A percentile compares a stretch with the other conserved stretches of the same genome.
phyloP scores from a whole-genome alignment of 2,329 filamentous ascomycete species.

The Colletotrichum tofieldiae region DNA sequence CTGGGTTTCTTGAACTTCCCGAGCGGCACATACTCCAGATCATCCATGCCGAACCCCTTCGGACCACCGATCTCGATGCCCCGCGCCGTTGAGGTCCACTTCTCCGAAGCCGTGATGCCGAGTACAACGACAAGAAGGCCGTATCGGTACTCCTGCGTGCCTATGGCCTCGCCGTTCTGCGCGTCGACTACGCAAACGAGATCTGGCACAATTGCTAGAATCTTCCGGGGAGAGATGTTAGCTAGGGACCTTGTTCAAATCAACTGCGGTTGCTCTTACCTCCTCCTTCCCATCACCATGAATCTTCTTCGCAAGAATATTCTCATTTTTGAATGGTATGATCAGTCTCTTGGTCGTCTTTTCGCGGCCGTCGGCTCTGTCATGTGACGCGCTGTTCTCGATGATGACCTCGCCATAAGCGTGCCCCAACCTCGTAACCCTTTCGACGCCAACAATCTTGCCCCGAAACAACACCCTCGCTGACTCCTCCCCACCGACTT shows the following conservation, averaged over 20 bases:
- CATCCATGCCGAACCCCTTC: conserved; percentile 62
- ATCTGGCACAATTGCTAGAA: conserved; percentile 70
- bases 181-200: conserved; percentile 70
- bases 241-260: neutral
- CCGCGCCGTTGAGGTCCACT: conserved; percentile 57
- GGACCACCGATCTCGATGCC: conserved; percentile 65
- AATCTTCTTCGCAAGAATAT: conserved; percentile 71
- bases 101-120: conserved; percentile 61
- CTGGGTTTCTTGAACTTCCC: conserved; percentile 56
- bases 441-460: conserved; percentile 74
- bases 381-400: conserved; percentile 54
- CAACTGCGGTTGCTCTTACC: conserved; percentile 20
- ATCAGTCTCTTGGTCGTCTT: conserved; percentile 63
- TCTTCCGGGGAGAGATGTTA: conserved; percentile 52
- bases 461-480: conserved; percentile 73
- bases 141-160: conserved; percentile 70
- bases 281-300: conserved; percentile 50
- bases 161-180: conserved; percentile 70
- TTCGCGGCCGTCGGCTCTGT: neutral
- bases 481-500: conserved; percentile 67
- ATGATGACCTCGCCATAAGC: conserved; percentile 74
- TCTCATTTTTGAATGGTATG: conserved; percentile 83
- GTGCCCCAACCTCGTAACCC: conserved; percentile 70
- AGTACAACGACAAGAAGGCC: conserved; percentile 67
- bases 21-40: conserved; percentile 52